phyloP scores from a whole-genome alignment of 129 eudicot species.

The Flaveria sonorensis region DNA sequence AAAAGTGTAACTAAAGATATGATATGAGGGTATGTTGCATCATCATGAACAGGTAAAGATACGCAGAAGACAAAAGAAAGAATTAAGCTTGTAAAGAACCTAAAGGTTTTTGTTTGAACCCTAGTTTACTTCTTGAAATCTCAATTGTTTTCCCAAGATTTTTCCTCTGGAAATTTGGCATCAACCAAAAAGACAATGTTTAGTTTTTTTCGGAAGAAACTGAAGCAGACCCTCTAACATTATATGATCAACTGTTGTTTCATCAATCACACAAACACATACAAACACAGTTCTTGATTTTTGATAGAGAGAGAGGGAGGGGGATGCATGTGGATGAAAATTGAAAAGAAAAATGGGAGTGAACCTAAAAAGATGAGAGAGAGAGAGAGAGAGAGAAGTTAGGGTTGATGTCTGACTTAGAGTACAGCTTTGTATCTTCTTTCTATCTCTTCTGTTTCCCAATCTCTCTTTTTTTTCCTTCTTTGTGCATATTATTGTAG shows the following conservation, averaged over 20 bases:
- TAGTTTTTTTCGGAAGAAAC: constrained; percentile 31
- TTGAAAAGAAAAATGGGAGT: constrained; percentile 20
- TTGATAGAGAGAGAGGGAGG: constrained; percentile 18
- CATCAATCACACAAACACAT: constrained; percentile 9
- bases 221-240: constrained; percentile 22
- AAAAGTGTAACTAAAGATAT: constrained; percentile 19
- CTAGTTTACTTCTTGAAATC: constrained; percentile 26
- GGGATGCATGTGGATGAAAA: constrained; percentile 43
- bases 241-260: constrained; percentile 13
- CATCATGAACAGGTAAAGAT: constrained; percentile 34
- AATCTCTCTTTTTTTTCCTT: constrained; percentile 34
- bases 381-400: constrained; percentile 10
- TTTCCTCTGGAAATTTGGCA: constrained; percentile 55
- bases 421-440: constrained; percentile 49
- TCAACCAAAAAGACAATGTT: constrained; percentile 67
- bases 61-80: constrained; percentile 42
- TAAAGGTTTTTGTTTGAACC: constrained; percentile 56
- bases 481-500: constrained; percentile 31
- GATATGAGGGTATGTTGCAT: constrained; percentile 21
- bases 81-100: constrained; percentile 45
- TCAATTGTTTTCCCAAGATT: constrained; percentile 34
- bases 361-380: constrained; percentile 24
- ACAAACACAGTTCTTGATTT: constrained; percentile 24
- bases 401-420: constrained; percentile 37
- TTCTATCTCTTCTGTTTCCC: constrained; percentile 59